Base-by-base conservation (phyloP, 805 yeast species). In the Wickerhamiella nectarea region DNA sequence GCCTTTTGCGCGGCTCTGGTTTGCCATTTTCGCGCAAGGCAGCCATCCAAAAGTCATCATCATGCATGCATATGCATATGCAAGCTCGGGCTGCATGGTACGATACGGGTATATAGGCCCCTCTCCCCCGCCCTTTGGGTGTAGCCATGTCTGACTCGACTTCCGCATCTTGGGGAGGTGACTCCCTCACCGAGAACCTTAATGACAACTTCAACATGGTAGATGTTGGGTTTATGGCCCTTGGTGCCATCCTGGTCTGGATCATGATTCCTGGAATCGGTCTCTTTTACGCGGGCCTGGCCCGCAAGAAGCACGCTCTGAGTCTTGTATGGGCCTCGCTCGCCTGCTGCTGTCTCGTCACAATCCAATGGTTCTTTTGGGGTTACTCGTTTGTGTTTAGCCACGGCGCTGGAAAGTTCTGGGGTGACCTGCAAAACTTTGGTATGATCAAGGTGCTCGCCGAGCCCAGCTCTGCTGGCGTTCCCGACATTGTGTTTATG, bases 341-440 rank as follows among this genome's bases (percentile, higher is more conserved):
- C 59, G 86, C 85, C 82, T 85, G 93, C 17, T 77, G 76, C 17
- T 78, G 91, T 52, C 67, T 89, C 25, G 76, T 86, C 6, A 65
- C 81, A 1, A 85, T 91, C 74, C 95, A 91, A 63, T 89, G 98
- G 97, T 91, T 86, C 65, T 87, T 86, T 69, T 86, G 96, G 95
- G 98, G 97, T 50, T 89, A 82, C 64, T 83, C 96, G 11, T 71
- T 91, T 46, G 79, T 85, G 15, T 89, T 89, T 60, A 71, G 89
- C 20, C 83, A 79, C 58, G 65, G 70, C 46, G 76, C 75, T 12
- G 72, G 83, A 11, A 70, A 67, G 15, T 81, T 86, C 63, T 69
- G 85, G 52, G 98, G 98, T 45, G 74, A 84, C 48, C 68, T 89
- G 59, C 72, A 72, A 55, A 79, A 83, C 64, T 85, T 89, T 59